A percentile compares a stretch with the other conserved stretches of the same genome.
Evolutionary conservation across 1,284 basidiomycete species (phyloP).

Genomic region (Sporisorium iseilematis-ciliati): DNA sequence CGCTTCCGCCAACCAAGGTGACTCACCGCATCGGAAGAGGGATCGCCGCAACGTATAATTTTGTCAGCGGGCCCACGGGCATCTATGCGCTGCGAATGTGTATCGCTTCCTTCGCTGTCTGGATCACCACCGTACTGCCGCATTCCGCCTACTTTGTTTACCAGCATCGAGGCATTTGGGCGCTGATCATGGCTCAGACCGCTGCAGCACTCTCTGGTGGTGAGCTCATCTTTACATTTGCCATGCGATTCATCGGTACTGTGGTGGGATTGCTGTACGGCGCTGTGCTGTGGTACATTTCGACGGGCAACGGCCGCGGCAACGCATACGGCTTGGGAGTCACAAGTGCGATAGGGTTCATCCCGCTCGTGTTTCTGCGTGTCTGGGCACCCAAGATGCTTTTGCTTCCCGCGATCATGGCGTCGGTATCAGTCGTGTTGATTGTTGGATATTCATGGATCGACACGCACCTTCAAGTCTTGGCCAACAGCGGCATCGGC

Average conservation of each 20-base stretch:
- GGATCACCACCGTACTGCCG: constrained; percentile 73
- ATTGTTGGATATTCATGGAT: constrained; percentile 62
- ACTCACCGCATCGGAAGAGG: constrained; percentile 54
- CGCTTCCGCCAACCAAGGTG: constrained; percentile 74
- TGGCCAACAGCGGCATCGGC: constrained; percentile 69
- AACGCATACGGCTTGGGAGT: constrained; percentile 82
- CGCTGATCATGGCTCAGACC: constrained; percentile 66
- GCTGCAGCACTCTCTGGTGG: constrained; percentile 59
- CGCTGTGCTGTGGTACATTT: constrained; percentile 77
- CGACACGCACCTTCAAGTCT: constrained; percentile 47
- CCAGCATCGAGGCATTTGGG: constrained; percentile 65
- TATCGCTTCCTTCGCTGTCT: constrained; percentile 73
- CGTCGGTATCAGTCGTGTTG: constrained; percentile 77
- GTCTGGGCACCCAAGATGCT: constrained; percentile 81
- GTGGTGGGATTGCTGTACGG: constrained; percentile 75
- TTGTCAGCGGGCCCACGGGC: constrained; percentile 72
- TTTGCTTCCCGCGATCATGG: constrained; percentile 78
- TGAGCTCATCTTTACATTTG: constrained; percentile 60
- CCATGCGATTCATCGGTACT: constrained; percentile 54
- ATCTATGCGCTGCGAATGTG: constrained; percentile 76
- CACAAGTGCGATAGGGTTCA: constrained; percentile 78
- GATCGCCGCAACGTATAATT: constrained; percentile 34
- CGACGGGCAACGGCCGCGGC: constrained; percentile 71
- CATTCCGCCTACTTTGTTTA: constrained; percentile 60
- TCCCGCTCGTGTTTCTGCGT: constrained; percentile 74